Conservation (phyloP, 2,329 filamentous ascomycete genomes). For the Alternaria triticina region DNA sequence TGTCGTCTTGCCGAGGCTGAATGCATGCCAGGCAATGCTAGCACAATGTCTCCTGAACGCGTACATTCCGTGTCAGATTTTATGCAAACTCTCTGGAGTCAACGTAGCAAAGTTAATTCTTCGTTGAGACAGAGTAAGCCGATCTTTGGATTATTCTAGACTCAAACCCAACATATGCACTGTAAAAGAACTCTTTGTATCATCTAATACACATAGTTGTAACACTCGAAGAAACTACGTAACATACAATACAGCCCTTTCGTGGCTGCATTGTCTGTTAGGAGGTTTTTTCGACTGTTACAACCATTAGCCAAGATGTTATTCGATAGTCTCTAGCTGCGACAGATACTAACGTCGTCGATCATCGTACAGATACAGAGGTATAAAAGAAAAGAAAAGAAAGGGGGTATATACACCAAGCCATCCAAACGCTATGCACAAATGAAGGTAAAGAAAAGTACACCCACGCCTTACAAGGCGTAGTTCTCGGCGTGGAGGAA, state of each 20-base stretch:
- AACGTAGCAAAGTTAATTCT: not conserved
- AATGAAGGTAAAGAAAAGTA: conserved; percentile 8
- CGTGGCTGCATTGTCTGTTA: not conserved
- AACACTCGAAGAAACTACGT: not conserved
- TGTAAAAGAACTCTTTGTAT: not conserved
- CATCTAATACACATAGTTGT: not conserved
- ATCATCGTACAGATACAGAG: conserved; percentile 18
- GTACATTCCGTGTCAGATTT: not conserved
- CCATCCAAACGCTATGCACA: conserved; percentile 39
- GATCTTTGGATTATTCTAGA: not conserved
- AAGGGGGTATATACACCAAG: conserved; percentile 28
- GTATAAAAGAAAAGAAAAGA: conserved; percentile 13
- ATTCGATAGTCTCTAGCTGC: not conserved
- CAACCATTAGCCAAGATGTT: not conserved
- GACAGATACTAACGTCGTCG: not conserved
- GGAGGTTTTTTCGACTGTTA: not conserved
- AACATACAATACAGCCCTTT: not conserved
- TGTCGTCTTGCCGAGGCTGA: conserved; percentile 7
- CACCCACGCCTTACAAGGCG: conserved; percentile 65
- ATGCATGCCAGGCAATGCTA: not conserved
- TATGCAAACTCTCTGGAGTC: not conserved
- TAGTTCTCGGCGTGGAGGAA: conserved; percentile 97
- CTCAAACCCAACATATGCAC: not conserved
- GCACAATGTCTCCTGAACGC: not conserved
- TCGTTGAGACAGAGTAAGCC: not conserved